phyloP scores from a whole-genome alignment of 352 stramenopile species.

The Aphanomyces stellatus region DNA sequence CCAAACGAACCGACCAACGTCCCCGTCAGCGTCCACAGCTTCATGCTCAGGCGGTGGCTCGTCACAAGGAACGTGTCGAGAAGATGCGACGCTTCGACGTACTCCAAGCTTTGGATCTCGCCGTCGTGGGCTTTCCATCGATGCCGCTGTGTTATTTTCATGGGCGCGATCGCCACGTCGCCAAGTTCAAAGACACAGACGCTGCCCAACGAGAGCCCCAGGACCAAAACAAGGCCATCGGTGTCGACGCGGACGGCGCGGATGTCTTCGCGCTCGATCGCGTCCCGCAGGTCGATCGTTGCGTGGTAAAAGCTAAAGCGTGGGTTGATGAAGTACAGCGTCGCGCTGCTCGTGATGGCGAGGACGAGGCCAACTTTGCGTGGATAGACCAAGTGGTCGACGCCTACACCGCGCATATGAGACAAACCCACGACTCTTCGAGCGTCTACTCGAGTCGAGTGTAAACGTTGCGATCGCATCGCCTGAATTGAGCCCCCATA shows the following conservation, averaged over 20 bases:
- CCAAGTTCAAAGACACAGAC: not conserved
- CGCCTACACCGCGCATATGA: not conserved
- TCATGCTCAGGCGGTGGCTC: not conserved
- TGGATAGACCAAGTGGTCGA: slow-evolving; percentile 12
- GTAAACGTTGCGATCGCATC: slow-evolving; percentile 45
- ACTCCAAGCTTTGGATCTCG: not conserved
- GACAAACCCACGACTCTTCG: not conserved
- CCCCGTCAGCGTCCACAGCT: slow-evolving; percentile 13
- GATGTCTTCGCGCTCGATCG: not conserved
- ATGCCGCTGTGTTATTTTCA: not conserved
- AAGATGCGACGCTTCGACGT: not conserved
- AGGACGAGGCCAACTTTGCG: slow-evolving; percentile 7
- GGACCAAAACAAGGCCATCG: not conserved
- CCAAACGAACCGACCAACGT: not conserved
- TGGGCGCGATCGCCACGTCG: not conserved
- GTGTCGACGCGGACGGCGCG: not conserved
- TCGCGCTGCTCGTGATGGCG: slow-evolving; percentile 1
- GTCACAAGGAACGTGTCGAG: slow-evolving; percentile 13
- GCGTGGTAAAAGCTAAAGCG: not conserved
- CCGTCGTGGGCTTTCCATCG: not conserved
- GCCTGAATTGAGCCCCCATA: slow-evolving; percentile 74
- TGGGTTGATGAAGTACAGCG: not conserved
- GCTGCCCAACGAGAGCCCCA: not conserved
- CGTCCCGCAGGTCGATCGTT: not conserved
- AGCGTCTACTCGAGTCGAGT: not conserved